phyloP scores from a whole-genome alignment of 345 rosid genomes.

The Alliaria petiolata region DNA sequence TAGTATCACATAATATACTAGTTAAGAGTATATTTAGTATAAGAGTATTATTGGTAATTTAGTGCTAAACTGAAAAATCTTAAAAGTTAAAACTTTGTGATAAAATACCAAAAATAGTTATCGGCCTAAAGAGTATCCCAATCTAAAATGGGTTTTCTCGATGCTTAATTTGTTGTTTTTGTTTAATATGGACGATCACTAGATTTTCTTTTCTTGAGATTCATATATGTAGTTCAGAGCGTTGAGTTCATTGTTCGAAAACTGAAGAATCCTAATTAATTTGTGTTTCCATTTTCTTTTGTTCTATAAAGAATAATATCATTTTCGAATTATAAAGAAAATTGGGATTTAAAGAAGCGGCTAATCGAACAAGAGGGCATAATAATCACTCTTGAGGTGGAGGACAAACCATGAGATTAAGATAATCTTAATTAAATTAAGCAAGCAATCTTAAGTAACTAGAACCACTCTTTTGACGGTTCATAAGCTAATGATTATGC shows the following conservation, averaged over 20 bases:
- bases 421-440: conserved; percentile 18
- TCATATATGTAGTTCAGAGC: not conserved
- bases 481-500: conserved; percentile 32
- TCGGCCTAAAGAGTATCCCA: too few species aligned
- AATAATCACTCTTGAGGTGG: conserved; percentile 9
- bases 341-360: conserved; percentile 6
- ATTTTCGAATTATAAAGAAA: not conserved
- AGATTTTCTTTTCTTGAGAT: not conserved
- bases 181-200: not conserved
- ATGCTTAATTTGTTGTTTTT: not conserved
- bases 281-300: not conserved
- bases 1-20: too few species aligned
- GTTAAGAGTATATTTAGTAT: too few species aligned
- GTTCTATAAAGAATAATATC: not conserved
- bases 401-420: conserved; percentile 10
- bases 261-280: not conserved
- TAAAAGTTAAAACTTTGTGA: too few species aligned
- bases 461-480: conserved; percentile 37
- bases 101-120: too few species aligned
- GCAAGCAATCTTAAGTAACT: conserved; percentile 14
- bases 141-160: not conserved
- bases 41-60: too few species aligned
- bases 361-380: conserved; percentile 13
- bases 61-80: too few species aligned
- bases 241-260: not conserved